Evolutionary conservation across 2,329 filamentous ascomycete species (phyloP).

Genomic region (Byssoonygena ceratinophila): DNA sequence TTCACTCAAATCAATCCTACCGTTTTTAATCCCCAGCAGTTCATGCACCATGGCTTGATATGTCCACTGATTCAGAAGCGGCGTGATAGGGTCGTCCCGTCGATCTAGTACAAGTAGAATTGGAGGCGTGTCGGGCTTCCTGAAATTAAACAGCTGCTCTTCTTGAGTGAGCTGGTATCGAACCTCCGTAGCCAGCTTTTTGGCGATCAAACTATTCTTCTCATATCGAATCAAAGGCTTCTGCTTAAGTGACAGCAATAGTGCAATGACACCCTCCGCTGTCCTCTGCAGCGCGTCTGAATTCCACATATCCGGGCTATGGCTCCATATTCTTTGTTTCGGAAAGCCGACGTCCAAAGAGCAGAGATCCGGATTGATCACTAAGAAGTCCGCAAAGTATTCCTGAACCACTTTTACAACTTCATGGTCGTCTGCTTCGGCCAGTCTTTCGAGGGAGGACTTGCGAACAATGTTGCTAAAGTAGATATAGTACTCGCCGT

Average conservation of each 20-base stretch:
- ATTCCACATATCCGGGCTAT: conserved; percentile 79
- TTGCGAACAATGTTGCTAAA: conserved; percentile 98
- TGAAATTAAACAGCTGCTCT: conserved; percentile 91
- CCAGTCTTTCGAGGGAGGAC: conserved; percentile 82
- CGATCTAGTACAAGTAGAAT: conserved; percentile 84
- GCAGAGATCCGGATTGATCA: conserved; percentile 90
- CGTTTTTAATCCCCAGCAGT: conserved; percentile 83
- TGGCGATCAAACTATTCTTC: conserved; percentile 78
- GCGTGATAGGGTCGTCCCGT: conserved; percentile 88
- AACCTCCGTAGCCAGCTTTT: conserved; percentile 87
- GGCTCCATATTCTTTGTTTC: conserved; percentile 67
- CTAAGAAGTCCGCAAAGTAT: conserved; percentile 90
- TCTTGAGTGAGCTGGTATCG: conserved; percentile 91
- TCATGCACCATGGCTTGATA: conserved; percentile 99
- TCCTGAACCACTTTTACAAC: conserved; percentile 90
- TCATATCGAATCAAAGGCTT: conserved; percentile 89
- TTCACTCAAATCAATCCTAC: conserved; percentile 77
- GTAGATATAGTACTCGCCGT: conserved; percentile 93
- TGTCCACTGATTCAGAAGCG: conserved; percentile 92
- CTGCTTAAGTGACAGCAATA: conserved; percentile 86
- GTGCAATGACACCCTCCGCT: conserved; percentile 74
- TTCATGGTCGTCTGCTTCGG: conserved; percentile 95
- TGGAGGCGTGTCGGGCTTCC: conserved; percentile 86
- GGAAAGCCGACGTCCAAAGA: conserved; percentile 65
- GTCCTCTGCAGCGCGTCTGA: conserved; percentile 74